Evolutionary conservation across 352 stramenopile genomes (phyloP).

Genomic region (Phytophthora ohioensis): DNA sequence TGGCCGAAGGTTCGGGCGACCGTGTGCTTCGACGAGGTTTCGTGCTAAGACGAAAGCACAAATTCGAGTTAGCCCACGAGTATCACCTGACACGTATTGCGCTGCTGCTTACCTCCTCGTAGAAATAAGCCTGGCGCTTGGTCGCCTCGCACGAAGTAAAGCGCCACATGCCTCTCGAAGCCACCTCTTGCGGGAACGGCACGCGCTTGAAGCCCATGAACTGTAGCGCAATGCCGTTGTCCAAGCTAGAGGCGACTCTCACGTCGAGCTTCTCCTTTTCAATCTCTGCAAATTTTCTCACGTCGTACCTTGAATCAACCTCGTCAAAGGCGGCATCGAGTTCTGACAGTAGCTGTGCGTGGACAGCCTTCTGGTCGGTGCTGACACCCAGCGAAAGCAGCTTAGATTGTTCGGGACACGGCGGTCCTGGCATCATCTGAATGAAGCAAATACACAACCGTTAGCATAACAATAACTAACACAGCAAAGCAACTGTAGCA

Average conservation of each 20-base stretch:
- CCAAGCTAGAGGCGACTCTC: constrained; percentile 33
- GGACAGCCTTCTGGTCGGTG: constrained; percentile 32
- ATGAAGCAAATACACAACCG: not conserved
- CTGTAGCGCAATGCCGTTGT: constrained; percentile 39
- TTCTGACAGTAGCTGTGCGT: constrained; percentile 34
- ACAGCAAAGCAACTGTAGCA: not conserved
- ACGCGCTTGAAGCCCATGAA: constrained; percentile 44
- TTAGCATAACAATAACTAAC: constrained; percentile 1
- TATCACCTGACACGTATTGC: not conserved
- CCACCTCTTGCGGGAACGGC: constrained; percentile 40
- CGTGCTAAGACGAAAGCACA: constrained; percentile 21
- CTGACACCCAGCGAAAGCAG: constrained; percentile 25
- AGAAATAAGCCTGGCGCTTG: constrained; percentile 39
- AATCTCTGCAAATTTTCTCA: constrained; percentile 27
- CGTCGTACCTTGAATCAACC: constrained; percentile 34
- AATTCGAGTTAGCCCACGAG: not conserved
- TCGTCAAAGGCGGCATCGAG: constrained; percentile 34
- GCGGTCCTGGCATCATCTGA: constrained; percentile 10
- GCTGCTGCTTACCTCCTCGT: constrained; percentile 39
- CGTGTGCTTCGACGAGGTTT: constrained; percentile 28
- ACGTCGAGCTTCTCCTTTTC: constrained; percentile 35
- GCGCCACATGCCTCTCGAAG: constrained; percentile 47
- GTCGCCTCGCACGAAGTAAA: constrained; percentile 44
- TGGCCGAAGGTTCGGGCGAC: constrained; percentile 40
- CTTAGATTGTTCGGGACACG: constrained; percentile 23